These are phyloP conservation scores for Tubosaeta brunneosetosa DNA, from an alignment of 768 basidiomycete species.

Conservation along the genomic window DNA sequence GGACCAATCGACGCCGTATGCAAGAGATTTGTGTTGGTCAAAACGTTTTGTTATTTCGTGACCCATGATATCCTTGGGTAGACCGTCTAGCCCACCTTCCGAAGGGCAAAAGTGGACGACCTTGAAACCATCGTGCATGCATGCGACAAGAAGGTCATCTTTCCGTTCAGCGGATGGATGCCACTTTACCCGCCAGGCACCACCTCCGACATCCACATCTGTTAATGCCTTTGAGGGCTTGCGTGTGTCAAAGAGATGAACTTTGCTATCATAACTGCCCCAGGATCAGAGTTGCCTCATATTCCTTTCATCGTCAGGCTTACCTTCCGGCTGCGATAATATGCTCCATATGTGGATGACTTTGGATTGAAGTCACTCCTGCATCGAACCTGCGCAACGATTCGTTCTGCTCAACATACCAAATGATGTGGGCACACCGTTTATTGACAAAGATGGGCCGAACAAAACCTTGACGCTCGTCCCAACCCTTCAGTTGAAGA, in stretches of 20 bases:
- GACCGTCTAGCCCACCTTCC: background rate
- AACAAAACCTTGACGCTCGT: constrained; percentile 60
- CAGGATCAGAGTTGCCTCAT: background rate
- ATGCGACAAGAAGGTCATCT: constrained; percentile 82
- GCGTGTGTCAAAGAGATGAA: constrained; percentile 81
- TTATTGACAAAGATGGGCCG: constrained; percentile 69
- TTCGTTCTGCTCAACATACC: constrained; percentile 1
- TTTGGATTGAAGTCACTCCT: constrained; percentile 88
- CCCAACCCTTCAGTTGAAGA: constrained; percentile 86
- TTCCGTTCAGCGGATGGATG: constrained; percentile 69
- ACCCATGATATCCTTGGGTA: constrained; percentile 11
- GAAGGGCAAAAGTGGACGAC: constrained; percentile 40
- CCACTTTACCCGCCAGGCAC: constrained; percentile 96
- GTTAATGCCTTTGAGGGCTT: constrained; percentile 55
- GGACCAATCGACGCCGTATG: constrained; percentile 93
- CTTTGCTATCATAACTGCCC: constrained; percentile 73
- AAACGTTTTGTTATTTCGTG: constrained; percentile 53
- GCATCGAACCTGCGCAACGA: constrained; percentile 70
- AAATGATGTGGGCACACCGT: constrained; percentile 38
- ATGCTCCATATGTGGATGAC: constrained; percentile 74
- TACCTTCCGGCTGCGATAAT: constrained; percentile 90
- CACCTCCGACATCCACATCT: constrained; percentile 74
- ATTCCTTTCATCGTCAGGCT: constrained; percentile 7
- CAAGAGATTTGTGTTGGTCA: constrained; percentile 75
- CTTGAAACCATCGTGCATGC: constrained; percentile 98